Evolutionary conservation across 2,329 filamentous ascomycete genomes (phyloP).

Genomic region (Leptoxyphium fumago): DNA sequence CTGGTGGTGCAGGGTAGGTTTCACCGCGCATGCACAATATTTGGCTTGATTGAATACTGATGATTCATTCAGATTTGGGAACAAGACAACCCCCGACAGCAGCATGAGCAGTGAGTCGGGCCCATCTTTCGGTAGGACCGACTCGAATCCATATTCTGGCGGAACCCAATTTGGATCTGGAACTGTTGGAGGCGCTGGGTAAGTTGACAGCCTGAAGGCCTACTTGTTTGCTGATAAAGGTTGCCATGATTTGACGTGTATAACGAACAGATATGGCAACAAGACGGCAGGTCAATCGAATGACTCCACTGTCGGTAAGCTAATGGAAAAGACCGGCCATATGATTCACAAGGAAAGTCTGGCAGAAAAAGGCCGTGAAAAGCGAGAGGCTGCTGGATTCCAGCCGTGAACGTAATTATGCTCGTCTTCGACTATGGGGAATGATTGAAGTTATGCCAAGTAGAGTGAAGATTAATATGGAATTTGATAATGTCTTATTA

Average conservation of each 20-base stretch:
- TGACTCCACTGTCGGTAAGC: slow-evolving; percentile 40
- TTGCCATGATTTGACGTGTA: neutral
- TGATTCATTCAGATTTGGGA: neutral
- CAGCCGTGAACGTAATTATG: neutral
- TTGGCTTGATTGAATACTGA: too few species aligned
- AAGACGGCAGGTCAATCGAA: slow-evolving; percentile 2
- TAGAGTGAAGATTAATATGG: too few species aligned
- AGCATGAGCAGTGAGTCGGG: neutral
- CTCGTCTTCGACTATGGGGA: too few species aligned
- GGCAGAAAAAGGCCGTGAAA: slow-evolving; percentile 35
- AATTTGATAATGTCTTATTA: too few species aligned
- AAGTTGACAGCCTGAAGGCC: neutral
- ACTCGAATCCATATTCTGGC: slow-evolving; percentile 1
- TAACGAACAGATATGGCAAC: slow-evolving; percentile 2
- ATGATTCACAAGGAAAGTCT: slow-evolving; percentile 35
- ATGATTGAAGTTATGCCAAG: too few species aligned
- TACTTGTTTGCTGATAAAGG: neutral
- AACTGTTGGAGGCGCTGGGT: slow-evolving; percentile 4
- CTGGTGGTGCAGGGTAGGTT: slow-evolving; percentile 5
- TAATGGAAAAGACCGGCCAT: slow-evolving; percentile 44
- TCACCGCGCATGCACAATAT: neutral
- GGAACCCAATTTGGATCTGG: slow-evolving; percentile 4
- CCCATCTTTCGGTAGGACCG: neutral
- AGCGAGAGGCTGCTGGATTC: slow-evolving; percentile 27
- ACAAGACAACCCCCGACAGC: neutral